Base-by-base conservation (phyloP, 371 early-diverging fungal species). In the Apophysomyces ossiformis region DNA sequence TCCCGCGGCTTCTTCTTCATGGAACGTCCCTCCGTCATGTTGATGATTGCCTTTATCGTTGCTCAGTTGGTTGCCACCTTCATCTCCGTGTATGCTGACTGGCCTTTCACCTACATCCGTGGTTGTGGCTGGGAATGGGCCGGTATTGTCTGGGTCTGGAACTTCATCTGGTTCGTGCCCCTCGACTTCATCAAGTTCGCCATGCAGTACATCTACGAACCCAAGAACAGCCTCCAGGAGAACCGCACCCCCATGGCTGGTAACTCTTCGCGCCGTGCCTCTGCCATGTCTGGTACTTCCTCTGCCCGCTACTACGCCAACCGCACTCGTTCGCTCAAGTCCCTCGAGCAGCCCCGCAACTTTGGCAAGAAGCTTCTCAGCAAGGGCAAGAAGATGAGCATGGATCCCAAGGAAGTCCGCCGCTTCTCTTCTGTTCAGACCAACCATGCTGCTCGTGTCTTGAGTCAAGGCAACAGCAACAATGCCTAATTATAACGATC, bases 91-190 rank as follows among this genome's bases (percentile, higher is more conserved):
- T 86, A 86, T 57, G 86, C 87, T 59, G 67, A 87, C 83, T 87
- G 87, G 87, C 74, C 77, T 50, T 87, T 87, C 78, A 85, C 87
- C 57, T 64, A 75, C 56, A 85, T 87, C 43, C 58, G 72, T 41
- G 84, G 84, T 61, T 85, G 85, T 74, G 87, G 85, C 54, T 87
- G 87, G 87, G 69, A 76, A 39, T 84, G 78, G 82, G 87, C 79
- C 59, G 85, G 85, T 71, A 87, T 85, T 66, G 89, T 86, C 70
- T 90, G 91, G 91, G 83, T 90, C 78, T 90, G 89, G 89, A 89
- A 90, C 85, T 84, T 90, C 60, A 72, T 90, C 69, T 90, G 91
- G 91, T 90, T 88, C 75, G 62, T 89, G 57, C 91, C 91, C 46
- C 71, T 90, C 66, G 91, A 90, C 74, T 84, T 89, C 64, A 75